Percentiles rank a stretch among this genome's conserved stretches.
These are phyloP conservation scores for Babesia caballi DNA, from an alignment of 169 alveolate species.

Conservation along the genomic window DNA sequence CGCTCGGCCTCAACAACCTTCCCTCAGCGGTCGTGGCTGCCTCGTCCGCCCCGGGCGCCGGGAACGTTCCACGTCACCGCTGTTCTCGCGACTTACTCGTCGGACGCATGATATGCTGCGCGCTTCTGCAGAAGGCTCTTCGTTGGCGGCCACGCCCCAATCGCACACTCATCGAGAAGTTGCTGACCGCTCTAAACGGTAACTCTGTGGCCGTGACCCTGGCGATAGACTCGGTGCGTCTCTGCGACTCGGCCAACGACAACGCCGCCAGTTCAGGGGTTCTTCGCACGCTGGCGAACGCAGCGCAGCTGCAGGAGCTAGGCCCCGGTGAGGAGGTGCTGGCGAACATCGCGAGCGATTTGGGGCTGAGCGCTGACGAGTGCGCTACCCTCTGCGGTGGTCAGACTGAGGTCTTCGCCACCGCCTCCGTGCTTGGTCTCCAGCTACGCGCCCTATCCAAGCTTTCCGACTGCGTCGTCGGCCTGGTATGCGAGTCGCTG, in stretches of 20 bases:
- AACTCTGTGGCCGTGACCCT: neutral
- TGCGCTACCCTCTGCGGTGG: conserved; percentile 12
- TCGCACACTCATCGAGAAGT: conserved; percentile 16
- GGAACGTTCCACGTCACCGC: neutral
- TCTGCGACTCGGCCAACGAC: neutral
- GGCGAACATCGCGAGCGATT: neutral
- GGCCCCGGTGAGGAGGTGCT: neutral
- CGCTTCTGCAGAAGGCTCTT: conserved; percentile 50
- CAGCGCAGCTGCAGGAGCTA: neutral
- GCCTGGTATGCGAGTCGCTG: conserved; percentile 46
- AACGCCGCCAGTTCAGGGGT: neutral
- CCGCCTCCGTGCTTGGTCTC: conserved; percentile 24
- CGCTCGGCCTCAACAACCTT: neutral
- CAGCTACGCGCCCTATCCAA: conserved; percentile 33
- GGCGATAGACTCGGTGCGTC: neutral
- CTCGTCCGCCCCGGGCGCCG: neutral
- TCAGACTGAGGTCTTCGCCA: conserved; percentile 30
- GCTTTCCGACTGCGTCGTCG: conserved; percentile 52
- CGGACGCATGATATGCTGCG: conserved; percentile 49
- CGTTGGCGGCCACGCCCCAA: conserved; percentile 28
- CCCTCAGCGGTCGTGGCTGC: neutral
- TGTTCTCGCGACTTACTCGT: conserved; percentile 16
- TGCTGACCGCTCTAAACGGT: conserved; percentile 32
- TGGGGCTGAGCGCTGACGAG: conserved; percentile 40
- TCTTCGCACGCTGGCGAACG: neutral